Evolutionary conservation across 371 early-diverging fungal genomes (phyloP).

Genomic region (Modicella reniformis): DNA sequence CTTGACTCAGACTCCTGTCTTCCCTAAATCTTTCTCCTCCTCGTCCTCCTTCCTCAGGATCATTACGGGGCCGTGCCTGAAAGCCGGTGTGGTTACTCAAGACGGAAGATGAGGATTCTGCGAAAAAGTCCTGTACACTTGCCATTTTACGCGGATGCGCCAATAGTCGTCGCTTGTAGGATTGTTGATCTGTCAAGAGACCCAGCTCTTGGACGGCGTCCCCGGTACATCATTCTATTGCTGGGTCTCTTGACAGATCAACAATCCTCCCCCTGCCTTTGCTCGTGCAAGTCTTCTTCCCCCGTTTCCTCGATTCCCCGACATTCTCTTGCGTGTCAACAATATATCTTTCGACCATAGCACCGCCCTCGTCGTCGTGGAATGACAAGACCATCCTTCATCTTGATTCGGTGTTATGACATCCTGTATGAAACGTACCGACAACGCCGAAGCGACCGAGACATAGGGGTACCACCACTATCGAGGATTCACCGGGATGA

Average conservation of each 20-base stretch:
- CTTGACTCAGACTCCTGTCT: slow-evolving; percentile 29
- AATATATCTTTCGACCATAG: neutral
- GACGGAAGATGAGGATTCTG: neutral
- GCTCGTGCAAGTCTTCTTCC: too few relatives aligned
- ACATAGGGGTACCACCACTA: too few relatives aligned
- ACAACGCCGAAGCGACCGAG: too few relatives aligned
- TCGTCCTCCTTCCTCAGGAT: neutral
- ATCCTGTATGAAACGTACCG: too few relatives aligned
- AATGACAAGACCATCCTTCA: slow-evolving; percentile 43
- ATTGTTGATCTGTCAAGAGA: slow-evolving; percentile 30
- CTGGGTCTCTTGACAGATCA: slow-evolving; percentile 5
- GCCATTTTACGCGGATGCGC: slow-evolving; percentile 49
- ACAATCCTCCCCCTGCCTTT: slow-evolving; percentile 25
- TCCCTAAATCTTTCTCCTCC: neutral
- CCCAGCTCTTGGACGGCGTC: slow-evolving; percentile 15
- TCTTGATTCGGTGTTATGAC: slow-evolving; percentile 34
- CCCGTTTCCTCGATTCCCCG: slow-evolving; percentile 10
- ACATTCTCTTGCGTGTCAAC: neutral
- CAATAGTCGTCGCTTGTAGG: slow-evolving; percentile 30
- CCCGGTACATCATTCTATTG: neutral
- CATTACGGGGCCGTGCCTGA: neutral
- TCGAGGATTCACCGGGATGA: too few relatives aligned
- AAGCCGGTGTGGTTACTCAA: neutral
- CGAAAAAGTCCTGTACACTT: slow-evolving; percentile 41
- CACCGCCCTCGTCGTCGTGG: slow-evolving; percentile 43